Evolutionary conservation across 352 stramenopile species (phyloP), one percentile per base, ranked within the genome.

Genomic region (Phytophthora chlamydospora): DNA sequence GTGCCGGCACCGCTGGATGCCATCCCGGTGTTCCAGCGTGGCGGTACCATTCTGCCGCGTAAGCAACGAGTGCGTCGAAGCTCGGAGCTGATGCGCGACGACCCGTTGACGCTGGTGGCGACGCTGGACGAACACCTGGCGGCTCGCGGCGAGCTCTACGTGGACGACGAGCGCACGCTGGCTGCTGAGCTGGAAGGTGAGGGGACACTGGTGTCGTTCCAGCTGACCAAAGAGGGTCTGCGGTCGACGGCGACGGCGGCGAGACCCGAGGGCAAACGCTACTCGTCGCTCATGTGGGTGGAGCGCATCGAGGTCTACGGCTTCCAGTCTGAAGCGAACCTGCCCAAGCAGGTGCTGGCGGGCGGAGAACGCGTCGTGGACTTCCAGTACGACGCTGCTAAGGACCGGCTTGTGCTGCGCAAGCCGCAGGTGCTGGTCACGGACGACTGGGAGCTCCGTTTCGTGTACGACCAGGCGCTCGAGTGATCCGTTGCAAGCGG

Each of bases 91-190:
- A 99, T 99, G 97, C 82, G 70, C n/a, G 80, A 90, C 32, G 98
- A 99, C 68, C 98, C 98, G 32, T 98, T 98, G 61, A 99, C 97
- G 40, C 83, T 99, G 9, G 91, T 98, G 33, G 80, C 99, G 59
- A 90, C 97, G 19, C 74, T 99, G 34, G 88, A 99, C 64, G 67
- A 72, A 9, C 62, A 73, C 17, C 79, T 85, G n/a, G 69, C 83
- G 33, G 97, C 97, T 7, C 55, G 57, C 3, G 97, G 98, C 12
- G 52, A 74, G 24, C 78, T 99, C 0, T 99, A 99, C 73, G 83
- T 99, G 47, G 98, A 99, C 68, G 97, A 99, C 63, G 94, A 98
- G 80, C 73, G 83, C 42, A 98, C 87, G n/a, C 74, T 91, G 36
- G 88, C 76, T 27, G 80, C 83, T 32, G 70, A 84, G 45, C 56